Percentiles rank a stretch among this genome's conserved stretches.
Evolutionary conservation across 306 rosid species (phyloP).

Genomic region (Comarum palustre): DNA sequence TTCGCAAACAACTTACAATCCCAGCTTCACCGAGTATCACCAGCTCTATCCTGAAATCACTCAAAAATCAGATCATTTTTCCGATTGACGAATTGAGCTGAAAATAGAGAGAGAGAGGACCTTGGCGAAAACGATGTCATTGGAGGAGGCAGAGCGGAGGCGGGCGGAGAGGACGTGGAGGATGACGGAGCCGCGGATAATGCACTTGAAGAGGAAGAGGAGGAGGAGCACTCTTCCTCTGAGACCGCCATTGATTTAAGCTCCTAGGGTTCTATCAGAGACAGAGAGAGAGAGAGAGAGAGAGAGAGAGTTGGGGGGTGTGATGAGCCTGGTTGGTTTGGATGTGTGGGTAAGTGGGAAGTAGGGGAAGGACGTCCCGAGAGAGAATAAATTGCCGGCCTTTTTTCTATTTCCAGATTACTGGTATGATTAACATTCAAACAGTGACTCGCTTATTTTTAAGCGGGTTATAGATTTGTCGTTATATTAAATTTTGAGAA

Average conservation of each 20-base stretch:
- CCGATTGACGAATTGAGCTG: background rate
- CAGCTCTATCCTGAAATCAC: conserved; percentile 77
- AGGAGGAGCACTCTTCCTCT: conserved; percentile 87
- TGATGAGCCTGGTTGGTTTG: too few species aligned
- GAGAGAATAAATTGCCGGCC: too few species aligned
- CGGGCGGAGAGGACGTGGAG: conserved; percentile 77
- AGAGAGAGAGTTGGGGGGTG: too few species aligned
- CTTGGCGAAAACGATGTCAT: conserved; percentile 84
- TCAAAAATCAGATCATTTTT: background rate
- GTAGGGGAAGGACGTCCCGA: too few species aligned
- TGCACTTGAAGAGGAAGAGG: conserved; percentile 77
- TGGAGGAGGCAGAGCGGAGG: conserved; percentile 66
- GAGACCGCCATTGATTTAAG: conserved; percentile 64
- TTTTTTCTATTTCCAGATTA: background rate
- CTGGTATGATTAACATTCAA: background rate
- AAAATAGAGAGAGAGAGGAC: conserved; percentile 21
- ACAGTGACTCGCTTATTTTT: background rate
- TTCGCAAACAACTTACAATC: conserved; percentile 30
- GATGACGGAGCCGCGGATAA: conserved; percentile 73
- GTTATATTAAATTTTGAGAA: too few species aligned
- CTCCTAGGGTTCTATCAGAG: conserved; percentile 2
- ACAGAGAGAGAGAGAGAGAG: background rate
- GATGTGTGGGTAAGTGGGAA: too few species aligned
- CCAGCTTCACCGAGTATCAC: conserved; percentile 75
- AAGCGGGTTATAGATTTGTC: too few species aligned